These are phyloP conservation scores for Chrysanthemum makinoi DNA, from an alignment of 129 eudicot species.

Conservation along the genomic window DNA sequence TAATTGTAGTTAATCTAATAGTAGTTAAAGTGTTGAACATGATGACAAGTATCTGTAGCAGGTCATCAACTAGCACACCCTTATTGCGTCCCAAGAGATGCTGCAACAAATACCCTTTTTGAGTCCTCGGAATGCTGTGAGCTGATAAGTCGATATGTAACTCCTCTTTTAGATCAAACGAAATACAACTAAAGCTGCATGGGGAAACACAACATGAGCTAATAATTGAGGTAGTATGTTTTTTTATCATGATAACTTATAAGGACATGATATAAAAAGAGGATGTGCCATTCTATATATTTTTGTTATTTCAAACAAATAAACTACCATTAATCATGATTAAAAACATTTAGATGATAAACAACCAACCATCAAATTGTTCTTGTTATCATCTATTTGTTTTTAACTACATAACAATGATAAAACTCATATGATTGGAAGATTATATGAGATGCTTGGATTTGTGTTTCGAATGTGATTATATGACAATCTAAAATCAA, in stretches of 20 bases:
- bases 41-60: not conserved
- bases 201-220: not conserved
- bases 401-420: not conserved
- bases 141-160: not conserved
- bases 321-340: not conserved
- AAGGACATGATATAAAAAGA: not conserved
- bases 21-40: not conserved
- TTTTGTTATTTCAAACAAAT: not conserved
- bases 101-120: not conserved
- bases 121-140: not conserved
- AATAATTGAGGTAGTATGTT: not conserved
- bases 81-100: not conserved
- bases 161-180: conserved; percentile 19
- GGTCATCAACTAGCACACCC: not conserved
- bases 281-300: not conserved
- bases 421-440: not conserved
- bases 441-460: not conserved
- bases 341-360: not conserved
- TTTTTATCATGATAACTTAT: not conserved
- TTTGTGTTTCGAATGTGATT: too few relatives aligned
- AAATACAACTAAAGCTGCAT: conserved; percentile 25
- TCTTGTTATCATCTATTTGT: too few relatives aligned
- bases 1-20: not conserved
- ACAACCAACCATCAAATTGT: too few relatives aligned
- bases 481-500: too few relatives aligned